phyloP scores from a whole-genome alignment of 2,329 filamentous ascomycete species.

The Fusarium decemcellulare region DNA sequence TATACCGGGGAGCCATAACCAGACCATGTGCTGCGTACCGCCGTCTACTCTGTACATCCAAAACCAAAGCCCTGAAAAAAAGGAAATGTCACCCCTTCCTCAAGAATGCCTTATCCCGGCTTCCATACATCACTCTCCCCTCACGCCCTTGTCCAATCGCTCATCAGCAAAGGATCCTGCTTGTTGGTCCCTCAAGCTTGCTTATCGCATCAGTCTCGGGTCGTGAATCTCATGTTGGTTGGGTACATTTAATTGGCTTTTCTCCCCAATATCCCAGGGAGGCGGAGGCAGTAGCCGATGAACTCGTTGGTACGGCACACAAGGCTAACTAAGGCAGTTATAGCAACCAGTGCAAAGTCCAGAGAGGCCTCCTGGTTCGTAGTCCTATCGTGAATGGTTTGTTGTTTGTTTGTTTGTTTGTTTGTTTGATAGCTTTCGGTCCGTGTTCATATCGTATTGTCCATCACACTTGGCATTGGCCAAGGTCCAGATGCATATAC shows the following conservation, averaged over 20 bases:
- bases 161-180: constrained; percentile 21
- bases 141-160: constrained; percentile 17
- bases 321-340: constrained; percentile 10
- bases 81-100: constrained; percentile 28
- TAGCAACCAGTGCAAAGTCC: constrained; percentile 11
- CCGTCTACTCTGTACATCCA: constrained; percentile 40
- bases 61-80: constrained; percentile 33
- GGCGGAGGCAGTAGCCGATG: background rate
- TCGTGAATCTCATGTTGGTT: background rate
- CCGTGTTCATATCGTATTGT: constrained; percentile 19
- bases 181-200: constrained; percentile 3
- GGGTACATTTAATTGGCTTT: background rate
- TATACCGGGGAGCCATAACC: constrained; percentile 23
- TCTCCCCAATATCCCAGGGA: background rate
- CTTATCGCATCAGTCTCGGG: constrained; percentile 1
- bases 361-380: constrained; percentile 11
- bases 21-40: constrained; percentile 35
- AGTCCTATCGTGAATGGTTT: constrained; percentile 1
- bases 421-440: constrained; percentile 3
- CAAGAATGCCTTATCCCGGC: constrained; percentile 17
- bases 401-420: constrained; percentile 6
- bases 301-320: constrained; percentile 1
- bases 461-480: constrained; percentile 8
- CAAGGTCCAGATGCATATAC: constrained; percentile 11
- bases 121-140: background rate